Base-by-base conservation (phyloP, 2,329 filamentous ascomycete genomes). In the Acrocalymma vagum region DNA sequence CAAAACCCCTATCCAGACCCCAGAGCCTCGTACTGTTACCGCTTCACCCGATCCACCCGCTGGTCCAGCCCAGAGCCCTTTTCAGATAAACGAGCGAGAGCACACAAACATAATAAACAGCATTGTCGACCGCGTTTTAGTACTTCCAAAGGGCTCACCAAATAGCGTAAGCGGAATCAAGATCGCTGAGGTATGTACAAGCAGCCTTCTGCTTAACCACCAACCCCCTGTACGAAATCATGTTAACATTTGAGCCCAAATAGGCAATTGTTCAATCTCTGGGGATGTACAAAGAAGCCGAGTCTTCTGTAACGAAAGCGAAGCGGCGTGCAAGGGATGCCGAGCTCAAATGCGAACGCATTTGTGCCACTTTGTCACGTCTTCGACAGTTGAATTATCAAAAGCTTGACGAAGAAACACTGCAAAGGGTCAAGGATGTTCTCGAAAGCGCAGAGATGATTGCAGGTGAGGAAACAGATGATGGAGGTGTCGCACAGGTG, bases 171-270 rank as follows among this genome's bases (percentile, higher is more conserved):
- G 55, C 4, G 49, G 48, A 16, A 24, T 62, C 6, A 45, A 60
- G 29, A 58, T 62, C 15, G 54, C 58, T 40, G 51, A 65, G 52
- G 62, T 65, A 25, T 42, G 52, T 57, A 24, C 21, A 22, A 25
- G n/a, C n/a, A n/a, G n/a, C 34, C 25, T 31, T 47, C 13, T 22
- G 37, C 16, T 10, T 15, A 2, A 42, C 26, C 26, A 25, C 22
- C 16, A 9, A 30, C 11, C 26, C 45, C 10, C 28, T 39, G 16
- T 5, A 38, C 9, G 44, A 51, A 25, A 15, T 42, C 21, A 3
- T 38, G 16, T 52, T 64, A 39, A 59, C 43, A 6, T 29, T 28
- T 11, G 16, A 20, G 31, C 42, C 25, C 4, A 42, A 39, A 40
- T 41, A 66, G 60, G 42, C 46, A 38, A 36, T 62, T n/a, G 25